Evolutionary conservation across 352 stramenopile genomes (phyloP).

Genomic region (Aphanomyces astaci): DNA sequence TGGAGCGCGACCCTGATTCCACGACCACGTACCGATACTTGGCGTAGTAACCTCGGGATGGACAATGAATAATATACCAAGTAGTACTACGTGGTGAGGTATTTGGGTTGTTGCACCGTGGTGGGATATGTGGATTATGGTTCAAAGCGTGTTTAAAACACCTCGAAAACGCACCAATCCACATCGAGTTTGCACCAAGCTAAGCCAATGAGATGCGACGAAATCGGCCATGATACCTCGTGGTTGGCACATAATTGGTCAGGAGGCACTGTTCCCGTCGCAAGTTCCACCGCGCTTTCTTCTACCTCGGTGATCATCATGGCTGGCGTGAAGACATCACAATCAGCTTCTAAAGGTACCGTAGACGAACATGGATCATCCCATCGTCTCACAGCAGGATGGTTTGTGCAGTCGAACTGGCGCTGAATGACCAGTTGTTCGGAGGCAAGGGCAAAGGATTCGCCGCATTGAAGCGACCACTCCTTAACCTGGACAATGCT

Average conservation of each 20-base stretch:
- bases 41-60: no score
- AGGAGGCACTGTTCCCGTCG: neutral
- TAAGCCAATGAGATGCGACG: neutral
- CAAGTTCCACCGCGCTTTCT: neutral
- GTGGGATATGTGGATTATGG: no score
- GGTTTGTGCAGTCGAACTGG: constrained; percentile 1
- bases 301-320: constrained; percentile 4
- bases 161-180: neutral
- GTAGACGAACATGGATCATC: neutral
- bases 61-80: no score
- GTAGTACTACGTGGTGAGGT: no score
- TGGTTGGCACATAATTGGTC: constrained; percentile 22
- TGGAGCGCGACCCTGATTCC: constrained; percentile 95
- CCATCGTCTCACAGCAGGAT: neutral
- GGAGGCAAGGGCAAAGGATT: neutral
- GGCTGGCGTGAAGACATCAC: neutral
- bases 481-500: neutral
- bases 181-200: neutral
- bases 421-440: constrained; percentile 14
- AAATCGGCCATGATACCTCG: neutral
- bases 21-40: constrained; percentile 95
- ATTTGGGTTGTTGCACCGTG: no score
- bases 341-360: neutral
- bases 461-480: neutral
- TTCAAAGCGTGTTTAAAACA: neutral